phyloP scores from a whole-genome alignment of 805 yeast genomes.

The Wickerhamiella brachini region DNA sequence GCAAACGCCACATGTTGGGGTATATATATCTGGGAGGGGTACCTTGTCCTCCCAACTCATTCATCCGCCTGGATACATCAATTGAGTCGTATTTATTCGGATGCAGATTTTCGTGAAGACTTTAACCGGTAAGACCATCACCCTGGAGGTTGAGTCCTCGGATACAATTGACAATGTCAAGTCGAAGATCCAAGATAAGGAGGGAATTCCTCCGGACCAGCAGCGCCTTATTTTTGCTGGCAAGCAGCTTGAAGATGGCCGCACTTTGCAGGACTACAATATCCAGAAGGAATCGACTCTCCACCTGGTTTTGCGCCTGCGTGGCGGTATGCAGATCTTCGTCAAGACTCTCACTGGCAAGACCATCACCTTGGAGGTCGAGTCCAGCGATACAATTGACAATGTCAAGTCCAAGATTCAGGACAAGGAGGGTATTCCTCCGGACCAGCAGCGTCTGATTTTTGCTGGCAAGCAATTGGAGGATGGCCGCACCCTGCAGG shows the following conservation, averaged over 20 bases:
- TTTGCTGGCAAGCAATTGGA: conserved; percentile 99
- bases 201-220: conserved; percentile 99
- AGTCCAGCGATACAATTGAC: conserved; percentile 97
- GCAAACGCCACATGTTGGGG: conserved; percentile 7
- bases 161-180: conserved; percentile 98
- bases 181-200: conserved; percentile 98
- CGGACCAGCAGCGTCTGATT: conserved; percentile 98
- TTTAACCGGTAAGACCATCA: conserved; percentile 96
- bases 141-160: conserved; percentile 97
- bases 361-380: conserved; percentile 88
- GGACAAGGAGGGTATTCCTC: conserved; percentile 99
- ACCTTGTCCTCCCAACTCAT: background rate
- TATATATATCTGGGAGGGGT: background rate
- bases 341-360: conserved; percentile 83
- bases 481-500: conserved; percentile 97
- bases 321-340: conserved; percentile 63
- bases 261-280: conserved; percentile 98
- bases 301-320: conserved; percentile 89
- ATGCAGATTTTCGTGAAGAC: conserved; percentile 92
- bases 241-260: conserved; percentile 98
- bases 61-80: background rate
- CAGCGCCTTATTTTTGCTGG: conserved; percentile 99
- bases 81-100: conserved; percentile 2
- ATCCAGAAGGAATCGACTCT: conserved; percentile 98
- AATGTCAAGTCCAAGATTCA: conserved; percentile 97